These are phyloP conservation scores for Ascochyta viciae-villosae DNA, from an alignment of 2,329 filamentous ascomycete species.

Conservation along the genomic window DNA sequence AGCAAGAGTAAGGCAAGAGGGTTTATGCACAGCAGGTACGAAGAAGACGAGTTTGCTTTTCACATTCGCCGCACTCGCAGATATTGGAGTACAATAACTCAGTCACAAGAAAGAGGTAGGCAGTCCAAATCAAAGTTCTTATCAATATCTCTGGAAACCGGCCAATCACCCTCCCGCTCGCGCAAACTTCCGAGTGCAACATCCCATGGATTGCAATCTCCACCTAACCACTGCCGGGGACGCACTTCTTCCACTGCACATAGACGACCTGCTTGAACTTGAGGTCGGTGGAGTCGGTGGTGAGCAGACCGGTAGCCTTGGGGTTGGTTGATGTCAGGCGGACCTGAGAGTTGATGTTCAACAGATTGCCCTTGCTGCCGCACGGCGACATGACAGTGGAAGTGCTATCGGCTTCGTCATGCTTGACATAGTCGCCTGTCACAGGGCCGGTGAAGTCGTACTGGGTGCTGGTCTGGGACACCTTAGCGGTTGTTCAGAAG, in stretches of 20 bases:
- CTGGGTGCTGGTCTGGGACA: constrained; percentile 42
- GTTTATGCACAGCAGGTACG: too few relatives aligned
- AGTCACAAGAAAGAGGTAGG: too few relatives aligned
- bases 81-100: too few relatives aligned
- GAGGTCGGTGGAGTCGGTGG: constrained; percentile 58
- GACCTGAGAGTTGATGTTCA: constrained; percentile 63
- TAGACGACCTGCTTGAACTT: constrained; percentile 56
- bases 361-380: constrained; percentile 56
- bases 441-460: constrained; percentile 52
- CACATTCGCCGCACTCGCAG: too few relatives aligned
- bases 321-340: constrained; percentile 47
- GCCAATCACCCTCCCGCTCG: too few relatives aligned
- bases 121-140: too few relatives aligned
- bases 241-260: constrained; percentile 55
- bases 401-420: constrained; percentile 52
- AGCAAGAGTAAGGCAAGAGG: too few relatives aligned
- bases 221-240: neutral
- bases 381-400: constrained; percentile 62
- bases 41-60: too few relatives aligned
- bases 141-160: too few relatives aligned
- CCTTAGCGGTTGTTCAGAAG: constrained; percentile 10
- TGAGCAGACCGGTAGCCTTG: constrained; percentile 51
- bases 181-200: too few relatives aligned
- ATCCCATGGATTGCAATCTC: neutral
- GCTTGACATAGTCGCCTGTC: constrained; percentile 49